Evolutionary conservation across 768 basidiomycete genomes (phyloP), one percentile per base, ranked within the genome.

Genomic region (Mycena alexandri): DNA sequence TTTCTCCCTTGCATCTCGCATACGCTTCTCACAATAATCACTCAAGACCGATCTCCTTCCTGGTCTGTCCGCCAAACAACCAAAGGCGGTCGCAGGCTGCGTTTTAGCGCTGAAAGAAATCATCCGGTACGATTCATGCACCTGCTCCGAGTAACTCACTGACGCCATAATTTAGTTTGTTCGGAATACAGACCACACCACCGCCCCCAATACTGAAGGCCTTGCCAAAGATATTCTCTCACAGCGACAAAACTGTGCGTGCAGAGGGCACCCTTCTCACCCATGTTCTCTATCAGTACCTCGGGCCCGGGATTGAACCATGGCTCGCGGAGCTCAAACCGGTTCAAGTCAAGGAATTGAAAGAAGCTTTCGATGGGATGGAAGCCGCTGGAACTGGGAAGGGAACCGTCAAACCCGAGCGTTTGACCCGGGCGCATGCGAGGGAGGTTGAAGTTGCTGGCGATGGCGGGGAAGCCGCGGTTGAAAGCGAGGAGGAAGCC

Each of bases 301-400:
- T 99, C 69, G 97, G 94, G 34, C 73, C 88, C 58, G 90, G 89
- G 0, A 91, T 99, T 67, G 91, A 95, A 60, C 87, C 94, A 52
- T 94, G 90, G 83, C 82, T 99, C 22, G 82, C 87, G 22, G 96
- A 98, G 67, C 85, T 99, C 67, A 99, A 99, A 76, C 95, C 97
- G 2, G 95, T 99, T 5, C 98, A 99, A 78, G 89, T 97, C 47
- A 96, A 98, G 77, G 98, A 99, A 73, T 78, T 99, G 73, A 94
- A 94, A 73, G 97, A 98, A 75, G 85, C 89, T 0, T 99, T 97
- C 74, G 94, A 94, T 62, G 81, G 77, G 22, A 82, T 97, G 84
- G 94, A 96, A 73, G 89, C 88, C 68, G 90, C 90, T n/a, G 92
- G 91, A 2, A 93, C 90, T 72, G 96, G 95, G 0, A 93, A 91